Conservation (phyloP, 2,329 filamentous ascomycete genomes). For the Nemania bipapillata region DNA sequence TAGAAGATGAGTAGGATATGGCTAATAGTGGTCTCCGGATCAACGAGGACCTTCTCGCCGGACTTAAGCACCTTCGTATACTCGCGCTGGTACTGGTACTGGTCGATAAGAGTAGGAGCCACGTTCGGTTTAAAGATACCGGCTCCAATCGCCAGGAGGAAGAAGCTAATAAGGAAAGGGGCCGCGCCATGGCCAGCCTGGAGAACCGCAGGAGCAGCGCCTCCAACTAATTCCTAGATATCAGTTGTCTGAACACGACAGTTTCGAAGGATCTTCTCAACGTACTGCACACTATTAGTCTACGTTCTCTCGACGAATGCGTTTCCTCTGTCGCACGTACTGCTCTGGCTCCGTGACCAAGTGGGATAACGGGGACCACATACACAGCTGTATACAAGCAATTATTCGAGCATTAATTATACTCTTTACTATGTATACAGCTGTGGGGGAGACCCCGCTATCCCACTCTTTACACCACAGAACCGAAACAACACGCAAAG, state of each 20-base stretch:
- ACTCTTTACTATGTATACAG: too few relatives aligned
- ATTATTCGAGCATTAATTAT: too few relatives aligned
- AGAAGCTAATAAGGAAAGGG: conserved; percentile 69
- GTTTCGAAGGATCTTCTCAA: not conserved
- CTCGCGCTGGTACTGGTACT: conserved; percentile 55
- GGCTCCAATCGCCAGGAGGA: conserved; percentile 74
- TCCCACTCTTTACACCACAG: too few relatives aligned
- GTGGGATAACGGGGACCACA: too few relatives aligned
- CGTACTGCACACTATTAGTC: conserved; percentile 31
- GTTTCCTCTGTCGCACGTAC: too few relatives aligned
- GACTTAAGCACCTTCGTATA: conserved; percentile 57
- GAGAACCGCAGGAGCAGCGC: conserved; percentile 70
- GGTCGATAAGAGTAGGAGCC: conserved; percentile 58
- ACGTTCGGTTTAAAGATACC: conserved; percentile 76
- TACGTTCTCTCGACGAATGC: not conserved
- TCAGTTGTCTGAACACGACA: conserved; percentile 10
- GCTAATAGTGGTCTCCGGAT: conserved; percentile 60
- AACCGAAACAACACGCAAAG: too few relatives aligned
- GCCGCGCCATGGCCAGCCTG: conserved; percentile 58
- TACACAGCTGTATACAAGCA: too few relatives aligned
- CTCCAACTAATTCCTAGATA: conserved; percentile 57
- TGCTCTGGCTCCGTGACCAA: too few relatives aligned
- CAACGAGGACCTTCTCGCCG: conserved; percentile 60
- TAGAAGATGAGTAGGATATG: conserved; percentile 56
- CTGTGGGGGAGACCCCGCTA: too few relatives aligned